Evolutionary conservation across 495 filamentous ascomycete genomes (phyloP), one percentile per base, ranked within the genome.

Genomic region (Symbiotaphrina buchneri): DNA sequence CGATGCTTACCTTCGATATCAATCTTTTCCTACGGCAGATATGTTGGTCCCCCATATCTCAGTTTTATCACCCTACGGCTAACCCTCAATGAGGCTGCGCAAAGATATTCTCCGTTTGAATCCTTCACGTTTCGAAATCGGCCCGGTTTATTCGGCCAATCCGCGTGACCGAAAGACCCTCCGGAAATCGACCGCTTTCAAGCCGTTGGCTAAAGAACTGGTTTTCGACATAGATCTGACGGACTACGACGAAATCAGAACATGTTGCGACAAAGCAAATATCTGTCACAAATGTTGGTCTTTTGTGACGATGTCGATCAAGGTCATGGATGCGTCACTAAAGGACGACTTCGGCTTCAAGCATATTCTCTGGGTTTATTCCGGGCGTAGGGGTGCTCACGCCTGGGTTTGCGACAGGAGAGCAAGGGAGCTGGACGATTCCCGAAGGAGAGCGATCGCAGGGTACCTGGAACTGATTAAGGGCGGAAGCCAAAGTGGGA

Each of bases 151-250:
- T 49, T 76, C 63, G 21, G 72, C 83, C 18, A 92, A 94, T 48
- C 87, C 90, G 0, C 75, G 82, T 33, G 87, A 95, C 36, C 78
- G 90, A 41, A 97, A 97, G 52, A 68, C 68, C 0, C 52, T 93
- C 4, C 68, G 72, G 26, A 92, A 90, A 49, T 53, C 63, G 10
- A 62, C 59, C 32, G 56, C 62, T 6, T 84, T 87, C 48, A 61
- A 61, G 27, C 84, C 87, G 2, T 47, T 90, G 3, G 57, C 71
- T 1, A 95, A 95, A 46, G 87, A 97, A 49, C 53, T 97, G 10
- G 90, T 92, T 38, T 95, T 97, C 54, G 87, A 97, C 71, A 93
- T 97, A 40, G 87, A 97, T 65, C 61, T 97, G 62, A 94, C 85
- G 18, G 87, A 95, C 55, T 97, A 97, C 51, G 87, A 97, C 46